phyloP scores from a whole-genome alignment of 2,329 filamentous ascomycete genomes.

The Coniella vitis region DNA sequence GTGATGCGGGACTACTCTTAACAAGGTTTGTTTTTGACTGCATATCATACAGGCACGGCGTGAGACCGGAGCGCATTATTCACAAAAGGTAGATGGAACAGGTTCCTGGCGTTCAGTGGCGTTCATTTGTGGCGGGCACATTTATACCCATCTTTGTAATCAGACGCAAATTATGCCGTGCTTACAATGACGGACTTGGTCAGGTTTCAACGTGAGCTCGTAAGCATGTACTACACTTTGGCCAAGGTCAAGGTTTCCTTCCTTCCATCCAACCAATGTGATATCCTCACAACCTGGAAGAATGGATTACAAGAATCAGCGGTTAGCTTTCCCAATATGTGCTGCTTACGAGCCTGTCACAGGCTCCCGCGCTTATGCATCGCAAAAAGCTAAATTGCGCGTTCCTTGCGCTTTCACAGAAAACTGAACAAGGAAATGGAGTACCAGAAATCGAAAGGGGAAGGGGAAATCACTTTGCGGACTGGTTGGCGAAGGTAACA shows the following conservation, averaged over 20 bases:
- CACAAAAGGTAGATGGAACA: constrained; percentile 2
- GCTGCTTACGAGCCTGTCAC: constrained; percentile 9
- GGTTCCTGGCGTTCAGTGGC: constrained; percentile 6
- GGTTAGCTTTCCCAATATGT: constrained; percentile 6
- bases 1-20: constrained; percentile 24
- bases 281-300: constrained; percentile 15
- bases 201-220: constrained; percentile 2
- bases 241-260: not conserved
- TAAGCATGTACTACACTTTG: constrained; percentile 1
- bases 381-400: constrained; percentile 6
- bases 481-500: constrained; percentile 77
- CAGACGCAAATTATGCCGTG: not conserved
- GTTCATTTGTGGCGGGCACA: constrained; percentile 9
- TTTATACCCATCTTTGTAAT: constrained; percentile 12
- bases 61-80: constrained; percentile 4
- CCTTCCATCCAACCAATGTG: not conserved
- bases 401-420: constrained; percentile 5
- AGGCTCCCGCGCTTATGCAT: constrained; percentile 8
- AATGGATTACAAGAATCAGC: constrained; percentile 12
- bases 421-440: constrained; percentile 16
- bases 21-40: not conserved
- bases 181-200: not conserved
- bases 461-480: constrained; percentile 67
- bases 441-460: constrained; percentile 10
- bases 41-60: not conserved